Base-by-base conservation (phyloP, 2,329 filamentous ascomycete genomes). In the Tothia fuscella region DNA sequence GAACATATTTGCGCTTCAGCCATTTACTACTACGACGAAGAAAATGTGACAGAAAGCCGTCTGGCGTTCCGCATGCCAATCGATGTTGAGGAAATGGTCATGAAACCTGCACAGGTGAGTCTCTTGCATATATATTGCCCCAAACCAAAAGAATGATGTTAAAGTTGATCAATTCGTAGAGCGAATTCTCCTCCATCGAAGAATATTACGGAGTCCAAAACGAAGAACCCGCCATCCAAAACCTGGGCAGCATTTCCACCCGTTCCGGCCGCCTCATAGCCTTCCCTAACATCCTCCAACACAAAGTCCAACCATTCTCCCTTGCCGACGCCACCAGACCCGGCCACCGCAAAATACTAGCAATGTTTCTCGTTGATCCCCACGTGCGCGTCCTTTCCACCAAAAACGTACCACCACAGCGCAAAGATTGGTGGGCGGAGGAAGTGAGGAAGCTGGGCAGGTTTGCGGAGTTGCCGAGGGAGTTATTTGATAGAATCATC, bases 1-100 rank as follows among this genome's bases (percentile, higher is more conserved):
- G 77, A 81, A 55, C 72, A 71, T 47, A 78, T 82, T 29, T 69
- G 67, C 46, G 73, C 75, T 0, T 74, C 73, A 0, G 71, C 75
- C 1, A 59, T 80, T 25, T 76, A 74, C 54, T 76, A 76, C 53
- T 76, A 74, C 10, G 70, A 76, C 45, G 57, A 53, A 37, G 66
- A 74, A 0, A 82, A 81, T 52, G 67, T 80, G 39, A 68, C 67
- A 2, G 64, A 70, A 1, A 66, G 63, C 35, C 51, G 50, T 4
- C 62, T 81, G 4, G 56, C 59, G 3, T 77, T 80, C 12, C 32
- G 32, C 10, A 34, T 34, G 32, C 32, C 9, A 17, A 34, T 20
- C 5, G 5, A 20, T 14, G 45, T 17, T 16, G 37, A 42, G 10
- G 46, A 46, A 13, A 24, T 43, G 37, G 28, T 28, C 5, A 42